A percentile compares a stretch with the other conserved stretches of the same genome.
phyloP scores from a whole-genome alignment of 805 yeast species.

The Yamadazyma scolyti region DNA sequence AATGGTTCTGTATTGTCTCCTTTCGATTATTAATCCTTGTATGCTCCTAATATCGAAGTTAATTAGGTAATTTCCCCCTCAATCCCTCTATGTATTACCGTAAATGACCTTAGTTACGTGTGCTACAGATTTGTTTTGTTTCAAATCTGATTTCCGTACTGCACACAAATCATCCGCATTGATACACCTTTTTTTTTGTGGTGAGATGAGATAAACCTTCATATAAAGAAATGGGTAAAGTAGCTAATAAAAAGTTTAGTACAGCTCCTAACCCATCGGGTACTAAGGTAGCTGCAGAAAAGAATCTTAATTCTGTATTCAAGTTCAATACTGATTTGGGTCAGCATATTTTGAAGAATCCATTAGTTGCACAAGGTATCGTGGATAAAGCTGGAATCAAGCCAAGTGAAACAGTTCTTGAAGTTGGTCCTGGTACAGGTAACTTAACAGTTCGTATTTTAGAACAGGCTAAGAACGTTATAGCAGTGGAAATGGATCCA shows the following conservation, averaged over 20 bases:
- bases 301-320: constrained; percentile 78
- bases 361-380: constrained; percentile 95
- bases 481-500: constrained; percentile 99
- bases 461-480: constrained; percentile 90
- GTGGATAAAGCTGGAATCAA: constrained; percentile 93
- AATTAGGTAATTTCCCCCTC: too few relatives aligned
- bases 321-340: constrained; percentile 96
- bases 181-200: not conserved
- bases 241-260: constrained; percentile 59
- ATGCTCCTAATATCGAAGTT: too few relatives aligned
- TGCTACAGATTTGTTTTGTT: constrained; percentile 7
- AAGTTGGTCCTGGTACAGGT: constrained; percentile 99
- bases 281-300: constrained; percentile 59
- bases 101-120: too few relatives aligned
- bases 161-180: not conserved
- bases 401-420: constrained; percentile 90
- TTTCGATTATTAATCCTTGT: too few relatives aligned
- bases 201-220: constrained; percentile 3
- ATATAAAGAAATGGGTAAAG: constrained; percentile 51
- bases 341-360: constrained; percentile 95
- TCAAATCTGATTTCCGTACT: constrained; percentile 3
- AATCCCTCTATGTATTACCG: too few relatives aligned
- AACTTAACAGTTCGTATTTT: constrained; percentile 89
- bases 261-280: constrained; percentile 44
- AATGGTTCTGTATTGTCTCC: too few relatives aligned